A percentile compares a stretch with the other conserved stretches of the same genome.
phyloP scores from a whole-genome alignment of 176 grass and related monocot genomes.

The Areca catechu region DNA sequence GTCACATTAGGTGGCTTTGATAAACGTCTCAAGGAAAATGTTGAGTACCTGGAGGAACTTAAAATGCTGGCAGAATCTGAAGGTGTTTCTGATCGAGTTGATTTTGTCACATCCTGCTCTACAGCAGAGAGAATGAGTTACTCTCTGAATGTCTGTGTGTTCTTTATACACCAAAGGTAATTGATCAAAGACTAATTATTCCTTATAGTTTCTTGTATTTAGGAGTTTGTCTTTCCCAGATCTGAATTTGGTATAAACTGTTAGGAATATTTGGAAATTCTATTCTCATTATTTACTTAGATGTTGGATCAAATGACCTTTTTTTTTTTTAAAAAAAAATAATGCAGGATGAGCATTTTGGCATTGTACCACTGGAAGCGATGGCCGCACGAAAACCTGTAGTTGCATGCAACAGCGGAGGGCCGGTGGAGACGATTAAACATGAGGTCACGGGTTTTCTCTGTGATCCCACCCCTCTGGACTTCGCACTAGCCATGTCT shows the following conservation, averaged over 20 bases:
- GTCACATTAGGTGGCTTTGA: slow-evolving; percentile 66
- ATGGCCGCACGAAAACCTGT: slow-evolving; percentile 87
- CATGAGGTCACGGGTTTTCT: slow-evolving; percentile 71
- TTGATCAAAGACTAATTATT: background rate
- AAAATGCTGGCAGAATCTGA: slow-evolving; percentile 48
- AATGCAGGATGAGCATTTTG: slow-evolving; percentile 84
- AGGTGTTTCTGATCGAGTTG: slow-evolving; percentile 56
- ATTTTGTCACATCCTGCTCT: slow-evolving; percentile 81
- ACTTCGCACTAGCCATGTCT: slow-evolving; percentile 69
- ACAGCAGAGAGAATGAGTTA: slow-evolving; percentile 77
- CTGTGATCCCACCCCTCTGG: slow-evolving; percentile 48
- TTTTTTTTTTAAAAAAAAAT: too few relatives aligned
- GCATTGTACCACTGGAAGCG: slow-evolving; percentile 90
- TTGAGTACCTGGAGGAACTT: slow-evolving; percentile 86
- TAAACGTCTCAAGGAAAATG: slow-evolving; percentile 88
- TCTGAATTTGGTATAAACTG: too few relatives aligned
- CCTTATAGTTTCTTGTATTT: too few relatives aligned
- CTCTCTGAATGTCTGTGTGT: slow-evolving; percentile 90
- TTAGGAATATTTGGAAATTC: too few relatives aligned
- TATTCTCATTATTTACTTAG: too few relatives aligned
- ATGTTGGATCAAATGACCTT: too few relatives aligned
- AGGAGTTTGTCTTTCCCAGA: too few relatives aligned
- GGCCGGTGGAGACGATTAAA: slow-evolving; percentile 77
- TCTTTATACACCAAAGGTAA: slow-evolving; percentile 85
- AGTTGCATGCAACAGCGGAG: slow-evolving; percentile 88